Conservation (phyloP, 345 rosid genomes). For the Eucalyptus sp. region DNA sequence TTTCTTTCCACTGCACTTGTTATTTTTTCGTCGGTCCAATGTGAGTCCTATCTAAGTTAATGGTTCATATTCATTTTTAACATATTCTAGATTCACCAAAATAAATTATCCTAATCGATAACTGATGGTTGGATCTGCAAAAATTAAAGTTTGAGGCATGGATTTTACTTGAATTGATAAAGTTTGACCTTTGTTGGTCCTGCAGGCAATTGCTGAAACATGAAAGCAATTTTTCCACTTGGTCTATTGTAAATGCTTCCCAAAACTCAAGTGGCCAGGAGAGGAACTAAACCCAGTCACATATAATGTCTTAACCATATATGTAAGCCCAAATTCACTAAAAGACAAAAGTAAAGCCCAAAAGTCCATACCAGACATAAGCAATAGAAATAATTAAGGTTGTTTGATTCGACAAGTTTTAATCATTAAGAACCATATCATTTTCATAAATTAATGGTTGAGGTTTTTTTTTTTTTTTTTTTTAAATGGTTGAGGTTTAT, state of each 20-base stretch:
- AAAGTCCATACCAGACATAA: too few relatives aligned
- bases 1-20: neutral
- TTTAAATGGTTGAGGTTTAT: neutral
- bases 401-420: neutral
- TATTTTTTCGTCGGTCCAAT: neutral
- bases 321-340: neutral
- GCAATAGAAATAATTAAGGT: neutral
- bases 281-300: neutral
- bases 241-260: neutral
- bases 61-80: neutral
- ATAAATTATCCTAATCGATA: neutral
- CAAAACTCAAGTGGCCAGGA: neutral
- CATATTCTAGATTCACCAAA: neutral
- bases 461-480: neutral
- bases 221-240: neutral
- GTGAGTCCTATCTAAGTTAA: neutral
- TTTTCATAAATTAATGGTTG: neutral
- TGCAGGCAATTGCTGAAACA: neutral
- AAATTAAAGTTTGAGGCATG: neutral
- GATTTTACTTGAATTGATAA: neutral
- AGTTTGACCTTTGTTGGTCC: neutral
- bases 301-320: neutral
- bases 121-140: neutral
- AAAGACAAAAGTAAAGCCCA: neutral
- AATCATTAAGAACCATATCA: fast-evolving